Base-by-base conservation (phyloP, 2,329 filamentous ascomycete genomes). In the Xylariales sp. region DNA sequence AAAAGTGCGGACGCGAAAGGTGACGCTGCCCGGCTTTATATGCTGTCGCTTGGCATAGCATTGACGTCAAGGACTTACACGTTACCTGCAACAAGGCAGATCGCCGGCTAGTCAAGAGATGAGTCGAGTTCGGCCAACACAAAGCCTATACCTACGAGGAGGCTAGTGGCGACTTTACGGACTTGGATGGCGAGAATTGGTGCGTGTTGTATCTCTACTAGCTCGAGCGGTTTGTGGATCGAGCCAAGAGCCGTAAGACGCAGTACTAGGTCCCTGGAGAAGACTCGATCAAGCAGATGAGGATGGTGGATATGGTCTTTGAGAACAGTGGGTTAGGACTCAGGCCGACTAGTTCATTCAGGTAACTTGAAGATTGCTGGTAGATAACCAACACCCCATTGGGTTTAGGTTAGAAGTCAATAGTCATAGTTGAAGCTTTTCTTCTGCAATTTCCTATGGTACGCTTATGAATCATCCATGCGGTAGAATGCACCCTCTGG, bases 191-290 rank as follows among this genome's bases (percentile, higher is more conserved):
- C 10, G 58, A 66, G 51, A 49, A 51, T 2, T 65, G 55, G 42
- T 73, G 69, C 69, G 56, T 60, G 24, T 63, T 64, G n/a, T 73
- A 71, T 50, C 60, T 66, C 5, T 58, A 71, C 50, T 62, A 68
- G 58, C 58, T 76, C 19, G 69, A 74, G 52, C 58, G 65, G 44
- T 75, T 76, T 50, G 68, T 74, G 10, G 65, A 73, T 52, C 55
- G 53, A 19, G 47, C 74, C 38, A 63, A 61, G 36, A 65, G 65
- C 1, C 54, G 62, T 1, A 44, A 62, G 40, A 60, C 58, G 6
- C 55, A 61, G 5, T 44, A 59, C 4, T 73, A 69, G 66, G 54
- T 74, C 7, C 50, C 53, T 11, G 50, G 49, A 2, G 62, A 69
- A 38, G 69, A 74, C 45, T 68, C 62, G 18, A 58, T 74, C 19